Evolutionary conservation across 1,284 basidiomycete species (phyloP).

Genomic region (Xerocomus nothofagi): DNA sequence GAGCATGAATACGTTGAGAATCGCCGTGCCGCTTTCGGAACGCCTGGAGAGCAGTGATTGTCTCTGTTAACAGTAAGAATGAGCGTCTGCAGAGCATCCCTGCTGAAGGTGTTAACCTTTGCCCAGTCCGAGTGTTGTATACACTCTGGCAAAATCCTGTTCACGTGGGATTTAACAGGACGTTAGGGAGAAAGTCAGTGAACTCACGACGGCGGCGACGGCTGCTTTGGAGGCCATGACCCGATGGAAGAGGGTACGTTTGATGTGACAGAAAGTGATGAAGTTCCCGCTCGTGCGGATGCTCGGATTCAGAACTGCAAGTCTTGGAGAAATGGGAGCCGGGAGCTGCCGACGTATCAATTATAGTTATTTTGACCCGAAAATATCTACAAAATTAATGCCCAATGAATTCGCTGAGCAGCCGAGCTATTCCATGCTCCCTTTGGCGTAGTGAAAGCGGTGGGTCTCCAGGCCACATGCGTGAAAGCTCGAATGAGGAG

Average conservation of each 20-base stretch:
- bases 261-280: constrained; percentile 1
- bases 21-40: constrained; percentile 96
- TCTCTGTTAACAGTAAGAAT: constrained; percentile 57
- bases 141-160: constrained; percentile 92
- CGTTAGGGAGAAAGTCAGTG: neutral
- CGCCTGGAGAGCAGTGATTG: constrained; percentile 83
- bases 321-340: constrained; percentile 19
- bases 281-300: constrained; percentile 14
- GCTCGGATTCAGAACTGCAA: constrained; percentile 13
- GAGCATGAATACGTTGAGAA: constrained; percentile 75
- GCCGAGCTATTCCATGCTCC: too few relatives aligned
- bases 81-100: constrained; percentile 1
- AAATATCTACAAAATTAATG: constrained; percentile 1
- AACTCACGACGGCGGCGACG: constrained; percentile 70
- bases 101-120: constrained; percentile 62
- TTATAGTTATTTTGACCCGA: constrained; percentile 5
- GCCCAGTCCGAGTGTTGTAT: constrained; percentile 86
- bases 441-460: too few relatives aligned
- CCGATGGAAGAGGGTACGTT: constrained; percentile 9
- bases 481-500: neutral
- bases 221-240: constrained; percentile 82
- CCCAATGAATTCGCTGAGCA: neutral
- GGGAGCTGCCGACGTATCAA: constrained; percentile 28
- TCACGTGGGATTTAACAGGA: constrained; percentile 13
- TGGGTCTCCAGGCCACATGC: neutral